Conservation (phyloP, 371 early-diverging fungal genomes). For the Haplosporangium sp. region DNA sequence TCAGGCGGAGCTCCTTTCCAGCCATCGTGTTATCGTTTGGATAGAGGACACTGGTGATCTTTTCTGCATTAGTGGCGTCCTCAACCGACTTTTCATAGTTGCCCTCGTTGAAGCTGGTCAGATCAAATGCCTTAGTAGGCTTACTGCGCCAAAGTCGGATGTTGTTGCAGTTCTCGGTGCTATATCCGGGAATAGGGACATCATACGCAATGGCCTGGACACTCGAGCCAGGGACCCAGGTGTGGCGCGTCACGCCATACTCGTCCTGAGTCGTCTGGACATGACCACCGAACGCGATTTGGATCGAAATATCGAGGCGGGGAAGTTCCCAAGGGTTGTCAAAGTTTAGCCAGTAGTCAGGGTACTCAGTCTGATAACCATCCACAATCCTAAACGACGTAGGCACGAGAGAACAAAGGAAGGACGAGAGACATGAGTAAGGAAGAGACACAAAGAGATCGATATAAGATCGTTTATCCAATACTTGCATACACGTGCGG, state of each 20-base stretch:
- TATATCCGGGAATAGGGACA: slow-evolving; percentile 91
- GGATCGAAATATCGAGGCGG: slow-evolving; percentile 86
- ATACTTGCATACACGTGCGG: neutral
- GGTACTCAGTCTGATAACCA: slow-evolving; percentile 91
- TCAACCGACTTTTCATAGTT: slow-evolving; percentile 90
- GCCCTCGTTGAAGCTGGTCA: slow-evolving; percentile 90
- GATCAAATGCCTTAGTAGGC: slow-evolving; percentile 81
- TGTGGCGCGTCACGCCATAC: slow-evolving; percentile 65
- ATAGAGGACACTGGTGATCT: slow-evolving; percentile 92
- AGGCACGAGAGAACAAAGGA: neutral
- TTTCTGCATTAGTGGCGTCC: slow-evolving; percentile 89
- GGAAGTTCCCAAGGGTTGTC: slow-evolving; percentile 96
- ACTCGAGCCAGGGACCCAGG: slow-evolving; percentile 87
- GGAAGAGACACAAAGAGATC: neutral
- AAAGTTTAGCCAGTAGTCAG: slow-evolving; percentile 89
- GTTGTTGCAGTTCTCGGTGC: slow-evolving; percentile 89
- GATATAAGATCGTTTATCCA: slow-evolving; percentile 1
- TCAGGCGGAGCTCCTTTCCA: slow-evolving; percentile 92
- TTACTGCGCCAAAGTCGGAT: slow-evolving; percentile 93
- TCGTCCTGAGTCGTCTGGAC: slow-evolving; percentile 74
- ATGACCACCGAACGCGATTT: slow-evolving; percentile 87
- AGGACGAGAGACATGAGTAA: neutral
- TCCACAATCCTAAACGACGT: slow-evolving; percentile 73
- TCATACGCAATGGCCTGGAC: slow-evolving; percentile 94
- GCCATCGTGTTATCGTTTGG: slow-evolving; percentile 95